Evolutionary conservation across 306 rosid genomes (phyloP).

Genomic region (Prunus dulcis): DNA sequence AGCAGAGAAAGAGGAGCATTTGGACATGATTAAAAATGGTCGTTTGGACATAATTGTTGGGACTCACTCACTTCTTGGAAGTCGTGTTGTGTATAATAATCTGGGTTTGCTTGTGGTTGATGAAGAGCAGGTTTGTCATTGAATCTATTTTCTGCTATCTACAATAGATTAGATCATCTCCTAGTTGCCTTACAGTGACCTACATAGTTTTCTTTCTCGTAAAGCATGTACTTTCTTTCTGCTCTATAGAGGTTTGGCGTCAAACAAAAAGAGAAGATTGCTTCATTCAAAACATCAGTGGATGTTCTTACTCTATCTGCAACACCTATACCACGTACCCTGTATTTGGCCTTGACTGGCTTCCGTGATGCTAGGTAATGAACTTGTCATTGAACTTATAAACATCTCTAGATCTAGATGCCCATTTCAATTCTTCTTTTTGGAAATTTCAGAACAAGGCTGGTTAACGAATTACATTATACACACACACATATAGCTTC

Average conservation of each 20-base stretch:
- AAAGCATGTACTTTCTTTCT: slow-evolving; percentile 22
- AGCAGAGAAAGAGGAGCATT: slow-evolving; percentile 72
- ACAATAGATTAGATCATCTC: slow-evolving; percentile 19
- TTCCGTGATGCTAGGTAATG: slow-evolving; percentile 96
- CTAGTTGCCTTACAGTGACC: slow-evolving; percentile 14
- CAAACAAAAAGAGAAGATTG: slow-evolving; percentile 94
- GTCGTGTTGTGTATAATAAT: slow-evolving; percentile 79
- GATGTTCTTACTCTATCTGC: slow-evolving; percentile 95
- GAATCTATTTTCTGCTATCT: slow-evolving; percentile 15
- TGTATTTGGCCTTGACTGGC: slow-evolving; percentile 93
- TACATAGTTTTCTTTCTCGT: neutral
- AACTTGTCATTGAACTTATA: slow-evolving; percentile 14
- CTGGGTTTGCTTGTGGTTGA: slow-evolving; percentile 93
- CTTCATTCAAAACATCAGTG: slow-evolving; percentile 88
- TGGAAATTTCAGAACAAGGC: neutral
- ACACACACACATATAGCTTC: neutral
- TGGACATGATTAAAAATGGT: slow-evolving; percentile 74
- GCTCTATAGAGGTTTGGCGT: slow-evolving; percentile 87
- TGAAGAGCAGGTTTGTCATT: slow-evolving; percentile 80
- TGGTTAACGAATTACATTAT: neutral
- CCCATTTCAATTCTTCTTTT: slow-evolving; percentile 10
- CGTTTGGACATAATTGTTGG: slow-evolving; percentile 80
- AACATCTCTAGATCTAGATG: neutral
- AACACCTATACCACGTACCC: slow-evolving; percentile 94
- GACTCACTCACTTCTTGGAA: slow-evolving; percentile 95